Percentiles rank a stretch among this genome's conserved stretches.
phyloP scores from a whole-genome alignment of 1,284 basidiomycete genomes.

The Inonotus hispidus region DNA sequence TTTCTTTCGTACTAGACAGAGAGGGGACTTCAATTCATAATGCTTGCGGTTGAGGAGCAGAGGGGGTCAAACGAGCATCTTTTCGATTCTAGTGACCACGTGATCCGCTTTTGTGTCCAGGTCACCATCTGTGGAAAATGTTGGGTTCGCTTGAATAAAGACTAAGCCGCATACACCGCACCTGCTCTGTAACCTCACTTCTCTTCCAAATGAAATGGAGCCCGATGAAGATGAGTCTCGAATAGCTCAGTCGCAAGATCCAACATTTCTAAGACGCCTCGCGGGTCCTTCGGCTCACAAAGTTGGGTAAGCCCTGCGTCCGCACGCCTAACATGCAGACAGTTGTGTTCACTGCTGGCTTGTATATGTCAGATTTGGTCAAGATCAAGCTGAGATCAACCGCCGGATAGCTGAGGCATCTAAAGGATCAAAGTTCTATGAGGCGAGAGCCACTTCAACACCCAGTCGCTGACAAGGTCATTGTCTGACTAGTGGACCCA shows the following conservation, averaged over 20 bases:
- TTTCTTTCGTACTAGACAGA: no score
- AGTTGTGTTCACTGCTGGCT: not conserved
- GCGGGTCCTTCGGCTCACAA: conserved; percentile 74
- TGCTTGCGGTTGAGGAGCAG: no score
- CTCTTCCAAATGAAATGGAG: not conserved
- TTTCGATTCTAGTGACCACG: not conserved
- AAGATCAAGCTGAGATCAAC: conserved; percentile 76
- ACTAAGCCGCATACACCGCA: not conserved
- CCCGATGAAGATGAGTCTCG: conserved; percentile 1
- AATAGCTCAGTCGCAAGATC: conserved; percentile 44
- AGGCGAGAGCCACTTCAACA: conserved; percentile 38
- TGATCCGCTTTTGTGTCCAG: not conserved
- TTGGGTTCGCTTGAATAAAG: not conserved
- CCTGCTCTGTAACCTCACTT: not conserved
- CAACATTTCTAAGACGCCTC: conserved; percentile 64
- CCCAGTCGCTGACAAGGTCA: not conserved
- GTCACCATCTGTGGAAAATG: not conserved
- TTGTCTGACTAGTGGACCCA: not conserved
- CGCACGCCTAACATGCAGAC: no score
- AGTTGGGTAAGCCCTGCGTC: conserved; percentile 50
- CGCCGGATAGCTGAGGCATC: conserved; percentile 74
- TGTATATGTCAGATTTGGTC: conserved; percentile 46
- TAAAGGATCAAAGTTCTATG: conserved; percentile 80
- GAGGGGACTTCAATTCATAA: not conserved
- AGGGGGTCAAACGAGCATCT: no score